Conservation (phyloP, 2,329 filamentous ascomycete species). For the Colletotrichum lini region DNA sequence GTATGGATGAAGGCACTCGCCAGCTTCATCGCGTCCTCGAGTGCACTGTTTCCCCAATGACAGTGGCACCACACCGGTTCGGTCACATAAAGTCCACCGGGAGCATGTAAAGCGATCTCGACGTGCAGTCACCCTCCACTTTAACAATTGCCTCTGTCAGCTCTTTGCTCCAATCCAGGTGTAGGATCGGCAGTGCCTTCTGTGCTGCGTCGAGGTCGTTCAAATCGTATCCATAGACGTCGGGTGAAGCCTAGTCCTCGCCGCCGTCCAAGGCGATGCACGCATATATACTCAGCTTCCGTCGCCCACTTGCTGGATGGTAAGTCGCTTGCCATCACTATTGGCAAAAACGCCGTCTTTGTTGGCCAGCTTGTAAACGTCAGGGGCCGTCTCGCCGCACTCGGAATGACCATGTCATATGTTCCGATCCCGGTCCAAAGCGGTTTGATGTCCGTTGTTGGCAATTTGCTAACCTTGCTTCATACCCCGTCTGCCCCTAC, state of each 20-base stretch:
- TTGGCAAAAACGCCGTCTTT: constrained; percentile 62
- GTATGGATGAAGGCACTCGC: constrained; percentile 58
- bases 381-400: constrained; percentile 59
- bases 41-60: constrained; percentile 74
- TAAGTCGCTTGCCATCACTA: constrained; percentile 57
- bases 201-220: constrained; percentile 56
- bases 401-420: constrained; percentile 58
- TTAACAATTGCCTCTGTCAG: constrained; percentile 59
- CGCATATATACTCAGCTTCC: constrained; percentile 60
- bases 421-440: constrained; percentile 61
- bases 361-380: constrained; percentile 61
- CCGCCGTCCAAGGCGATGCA: constrained; percentile 54
- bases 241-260: constrained; percentile 53
- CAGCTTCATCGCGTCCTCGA: constrained; percentile 66
- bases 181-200: constrained; percentile 54
- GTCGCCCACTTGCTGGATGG: constrained; percentile 61
- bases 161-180: constrained; percentile 58
- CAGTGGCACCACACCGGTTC: constrained; percentile 62
- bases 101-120: constrained; percentile 66
- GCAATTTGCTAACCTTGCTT: constrained; percentile 54
- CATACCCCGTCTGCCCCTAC: constrained; percentile 56
- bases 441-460: constrained; percentile 57
- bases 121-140: constrained; percentile 55
- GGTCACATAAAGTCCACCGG: constrained; percentile 65
- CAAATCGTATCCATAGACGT: constrained; percentile 61